A percentile compares a stretch with the other conserved stretches of the same genome.
phyloP scores from a whole-genome alignment of 345 rosid species.

The Luvunga scandens region DNA sequence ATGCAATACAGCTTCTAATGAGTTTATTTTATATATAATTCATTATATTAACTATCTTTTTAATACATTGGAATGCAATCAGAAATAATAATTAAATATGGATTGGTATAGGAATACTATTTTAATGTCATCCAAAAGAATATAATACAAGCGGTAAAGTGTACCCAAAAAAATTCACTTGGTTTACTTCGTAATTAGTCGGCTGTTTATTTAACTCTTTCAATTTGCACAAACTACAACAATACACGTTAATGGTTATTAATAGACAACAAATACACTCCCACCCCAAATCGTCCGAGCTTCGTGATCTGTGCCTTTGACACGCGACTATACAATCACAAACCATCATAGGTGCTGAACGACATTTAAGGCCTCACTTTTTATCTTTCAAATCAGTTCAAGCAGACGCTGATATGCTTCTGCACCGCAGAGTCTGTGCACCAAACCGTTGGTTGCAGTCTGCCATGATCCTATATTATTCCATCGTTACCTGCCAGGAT shows the following conservation, averaged over 20 bases:
- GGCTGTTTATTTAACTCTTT: background rate
- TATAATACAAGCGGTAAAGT: no score
- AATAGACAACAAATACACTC: no score
- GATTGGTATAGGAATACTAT: no score
- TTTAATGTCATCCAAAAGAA: no score
- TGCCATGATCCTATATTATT: background rate
- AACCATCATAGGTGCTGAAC: background rate
- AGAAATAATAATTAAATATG: no score
- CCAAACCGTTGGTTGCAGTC: background rate
- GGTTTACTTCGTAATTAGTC: no score
- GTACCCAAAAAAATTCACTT: no score
- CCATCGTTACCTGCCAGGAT: slow-evolving; percentile 59
- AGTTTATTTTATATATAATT: no score
- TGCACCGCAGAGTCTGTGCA: no score
- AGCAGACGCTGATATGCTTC: background rate
- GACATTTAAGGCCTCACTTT: background rate
- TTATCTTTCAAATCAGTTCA: background rate
- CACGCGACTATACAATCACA: background rate
- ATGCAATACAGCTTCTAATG: no score
- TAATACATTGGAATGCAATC: no score
- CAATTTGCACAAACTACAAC: background rate
- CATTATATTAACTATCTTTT: no score
- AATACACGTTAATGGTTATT: background rate
- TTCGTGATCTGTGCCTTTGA: background rate
- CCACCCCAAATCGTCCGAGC: background rate